phyloP scores from a whole-genome alignment of 345 rosid species.

The Passiflora organensis region DNA sequence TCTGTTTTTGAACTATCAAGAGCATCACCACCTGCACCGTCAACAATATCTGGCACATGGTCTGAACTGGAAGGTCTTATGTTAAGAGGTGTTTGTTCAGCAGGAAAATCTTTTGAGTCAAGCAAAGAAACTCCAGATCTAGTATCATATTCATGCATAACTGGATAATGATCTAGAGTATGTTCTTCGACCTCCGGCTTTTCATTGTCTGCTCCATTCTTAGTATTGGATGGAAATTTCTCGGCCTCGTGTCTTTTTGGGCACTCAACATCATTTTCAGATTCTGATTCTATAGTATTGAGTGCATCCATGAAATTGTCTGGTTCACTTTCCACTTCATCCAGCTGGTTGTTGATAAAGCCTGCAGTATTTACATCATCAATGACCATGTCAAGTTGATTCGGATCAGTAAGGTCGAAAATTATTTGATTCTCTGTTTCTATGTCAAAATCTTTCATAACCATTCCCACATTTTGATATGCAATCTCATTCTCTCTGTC shows the following conservation, averaged over 20 bases:
- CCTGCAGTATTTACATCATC: conserved; percentile 32
- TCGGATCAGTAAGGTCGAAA: conserved; percentile 19
- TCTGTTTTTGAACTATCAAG: conserved; percentile 20
- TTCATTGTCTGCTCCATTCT: conserved; percentile 24
- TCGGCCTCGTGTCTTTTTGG: conserved; percentile 43
- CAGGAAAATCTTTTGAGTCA: conserved; percentile 24
- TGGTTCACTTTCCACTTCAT: conserved; percentile 70
- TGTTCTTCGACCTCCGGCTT: conserved; percentile 6
- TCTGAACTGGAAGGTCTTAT: conserved; percentile 34
- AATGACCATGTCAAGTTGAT: conserved; percentile 21
- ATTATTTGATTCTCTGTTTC: conserved; percentile 21
- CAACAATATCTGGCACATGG: conserved; percentile 16
- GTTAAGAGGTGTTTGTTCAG: conserved; percentile 28
- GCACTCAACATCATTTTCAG: conserved; percentile 47
- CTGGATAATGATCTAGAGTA: conserved; percentile 6
- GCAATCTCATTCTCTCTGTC: conserved; percentile 23
- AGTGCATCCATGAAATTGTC: conserved; percentile 80
- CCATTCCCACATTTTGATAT: conserved; percentile 30
- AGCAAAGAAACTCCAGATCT: conserved; percentile 13
- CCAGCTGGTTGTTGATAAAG: conserved; percentile 23
- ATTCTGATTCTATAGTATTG: conserved; percentile 76
- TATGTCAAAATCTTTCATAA: conserved; percentile 25
- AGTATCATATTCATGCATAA: conserved; percentile 16
- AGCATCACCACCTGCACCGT: conserved; percentile 15
- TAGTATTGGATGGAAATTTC: conserved; percentile 20